A percentile compares a stretch with the other conserved stretches of the same genome.
These are phyloP conservation scores for Citrus trifoliata DNA, from an alignment of 345 rosid genomes.

Conservation along the genomic window DNA sequence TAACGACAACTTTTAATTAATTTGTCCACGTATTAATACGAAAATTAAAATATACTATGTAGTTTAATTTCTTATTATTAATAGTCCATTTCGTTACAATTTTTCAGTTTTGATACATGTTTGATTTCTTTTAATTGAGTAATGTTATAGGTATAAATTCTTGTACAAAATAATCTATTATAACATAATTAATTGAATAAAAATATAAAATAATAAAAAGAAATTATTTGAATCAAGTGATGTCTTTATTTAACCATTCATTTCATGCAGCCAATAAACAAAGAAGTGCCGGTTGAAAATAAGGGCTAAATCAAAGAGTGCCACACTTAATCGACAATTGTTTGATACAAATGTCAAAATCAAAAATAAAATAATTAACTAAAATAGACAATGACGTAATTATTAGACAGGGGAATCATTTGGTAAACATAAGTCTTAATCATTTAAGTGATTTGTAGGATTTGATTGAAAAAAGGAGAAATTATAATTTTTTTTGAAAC, in stretches of 20 bases:
- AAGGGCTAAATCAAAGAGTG: not conserved
- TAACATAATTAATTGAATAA: rapidly evolving
- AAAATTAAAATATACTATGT: not conserved
- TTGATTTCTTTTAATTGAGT: too few relatives aligned
- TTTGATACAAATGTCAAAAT: not conserved
- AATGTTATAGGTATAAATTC: rapidly evolving
- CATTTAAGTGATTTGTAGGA: not conserved
- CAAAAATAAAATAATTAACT: not conserved
- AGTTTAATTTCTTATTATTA: not conserved
- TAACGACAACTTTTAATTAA: too few relatives aligned
- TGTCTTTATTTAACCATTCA: too few relatives aligned
- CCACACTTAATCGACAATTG: not conserved
- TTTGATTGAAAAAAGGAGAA: not conserved
- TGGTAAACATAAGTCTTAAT: not conserved
- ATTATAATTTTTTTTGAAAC: too few relatives aligned
- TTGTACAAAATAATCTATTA: rapidly evolving
- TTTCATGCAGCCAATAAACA: not conserved
- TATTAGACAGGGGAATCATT: not conserved
- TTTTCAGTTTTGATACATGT: too few relatives aligned
- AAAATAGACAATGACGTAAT: not conserved
- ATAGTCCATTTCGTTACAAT: not conserved
- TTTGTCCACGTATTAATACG: too few relatives aligned
- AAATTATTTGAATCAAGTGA: too few relatives aligned
- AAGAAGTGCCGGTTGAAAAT: not conserved
- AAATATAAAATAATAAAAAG: too few relatives aligned